Conservation (phyloP, 768 basidiomycete species). For the Mycena metata region DNA sequence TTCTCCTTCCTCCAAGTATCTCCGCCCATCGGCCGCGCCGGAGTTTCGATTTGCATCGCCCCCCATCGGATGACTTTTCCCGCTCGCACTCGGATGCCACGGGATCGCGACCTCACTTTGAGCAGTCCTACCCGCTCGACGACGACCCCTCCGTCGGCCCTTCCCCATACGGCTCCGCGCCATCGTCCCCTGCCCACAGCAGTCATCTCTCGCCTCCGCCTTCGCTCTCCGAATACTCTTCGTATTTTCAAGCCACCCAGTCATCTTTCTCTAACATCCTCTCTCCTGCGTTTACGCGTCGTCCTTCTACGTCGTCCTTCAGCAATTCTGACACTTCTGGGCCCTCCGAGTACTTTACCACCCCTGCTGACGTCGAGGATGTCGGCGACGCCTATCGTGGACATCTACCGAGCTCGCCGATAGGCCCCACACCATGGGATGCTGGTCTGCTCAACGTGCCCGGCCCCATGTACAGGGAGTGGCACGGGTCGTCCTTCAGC, state of each 20-base stretch:
- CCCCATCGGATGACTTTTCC: background rate
- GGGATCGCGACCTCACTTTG: background rate
- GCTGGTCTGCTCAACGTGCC: too few relatives aligned
- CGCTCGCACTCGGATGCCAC: constrained; percentile 1
- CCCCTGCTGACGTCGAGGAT: too few relatives aligned
- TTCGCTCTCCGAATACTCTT: background rate
- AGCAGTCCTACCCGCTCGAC: background rate
- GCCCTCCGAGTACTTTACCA: too few relatives aligned
- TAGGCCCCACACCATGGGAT: too few relatives aligned
- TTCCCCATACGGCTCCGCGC: background rate
- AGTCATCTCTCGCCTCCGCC: background rate
- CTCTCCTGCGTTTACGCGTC: background rate
- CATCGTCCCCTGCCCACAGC: constrained; percentile 4
- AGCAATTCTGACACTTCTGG: too few relatives aligned
- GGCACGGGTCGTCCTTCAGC: background rate
- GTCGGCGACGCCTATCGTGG: too few relatives aligned
- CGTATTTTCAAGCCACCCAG: too few relatives aligned
- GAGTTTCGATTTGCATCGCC: background rate
- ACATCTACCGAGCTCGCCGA: too few relatives aligned
- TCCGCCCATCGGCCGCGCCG: background rate
- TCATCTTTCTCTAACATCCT: background rate
- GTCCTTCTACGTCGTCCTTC: background rate
- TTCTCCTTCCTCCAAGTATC: too few relatives aligned
- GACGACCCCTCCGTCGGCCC: background rate
- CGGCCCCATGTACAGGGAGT: too few relatives aligned